Conservation (phyloP, 2,329 filamentous ascomycete genomes). For the Aspergillus sp. region DNA sequence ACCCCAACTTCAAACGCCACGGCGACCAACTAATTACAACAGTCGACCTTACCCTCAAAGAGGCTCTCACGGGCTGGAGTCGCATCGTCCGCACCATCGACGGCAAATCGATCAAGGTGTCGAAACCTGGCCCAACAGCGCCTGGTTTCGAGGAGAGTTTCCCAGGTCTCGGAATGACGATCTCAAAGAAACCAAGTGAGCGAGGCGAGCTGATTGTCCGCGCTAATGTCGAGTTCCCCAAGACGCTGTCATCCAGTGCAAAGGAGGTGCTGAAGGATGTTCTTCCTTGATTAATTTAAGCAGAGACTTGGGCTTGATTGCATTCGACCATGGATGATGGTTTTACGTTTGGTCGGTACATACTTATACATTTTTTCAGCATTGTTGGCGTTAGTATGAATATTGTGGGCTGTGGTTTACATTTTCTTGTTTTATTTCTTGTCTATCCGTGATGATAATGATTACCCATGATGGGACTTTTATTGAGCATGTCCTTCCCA, state of each 20-base stretch:
- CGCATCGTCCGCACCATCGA: constrained; percentile 93
- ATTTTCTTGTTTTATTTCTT: constrained; percentile 5
- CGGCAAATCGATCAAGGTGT: constrained; percentile 68
- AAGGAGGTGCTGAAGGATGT: constrained; percentile 81
- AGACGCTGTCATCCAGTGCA: constrained; percentile 70
- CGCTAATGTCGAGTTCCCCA: constrained; percentile 92
- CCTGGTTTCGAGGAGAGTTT: constrained; percentile 80
- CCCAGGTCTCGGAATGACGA: constrained; percentile 88
- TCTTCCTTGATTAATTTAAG: constrained; percentile 47
- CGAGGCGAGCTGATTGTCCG: constrained; percentile 86
- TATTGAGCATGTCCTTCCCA: background rate
- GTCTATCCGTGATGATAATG: background rate
- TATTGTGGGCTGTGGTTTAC: background rate
- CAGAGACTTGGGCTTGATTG: no score
- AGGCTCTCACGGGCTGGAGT: constrained; percentile 91
- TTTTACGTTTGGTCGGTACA: background rate
- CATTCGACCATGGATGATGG: no score
- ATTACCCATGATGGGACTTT: background rate
- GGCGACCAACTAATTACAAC: constrained; percentile 81
- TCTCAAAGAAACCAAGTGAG: constrained; percentile 81
- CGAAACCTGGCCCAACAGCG: constrained; percentile 79
- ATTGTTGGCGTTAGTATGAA: constrained; percentile 28
- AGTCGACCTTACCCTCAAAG: constrained; percentile 83
- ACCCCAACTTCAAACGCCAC: constrained; percentile 79
- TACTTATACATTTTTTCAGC: constrained; percentile 11